Evolutionary conservation across 495 filamentous ascomycete species (phyloP).

Genomic region (Penicilliopsis zonata): DNA sequence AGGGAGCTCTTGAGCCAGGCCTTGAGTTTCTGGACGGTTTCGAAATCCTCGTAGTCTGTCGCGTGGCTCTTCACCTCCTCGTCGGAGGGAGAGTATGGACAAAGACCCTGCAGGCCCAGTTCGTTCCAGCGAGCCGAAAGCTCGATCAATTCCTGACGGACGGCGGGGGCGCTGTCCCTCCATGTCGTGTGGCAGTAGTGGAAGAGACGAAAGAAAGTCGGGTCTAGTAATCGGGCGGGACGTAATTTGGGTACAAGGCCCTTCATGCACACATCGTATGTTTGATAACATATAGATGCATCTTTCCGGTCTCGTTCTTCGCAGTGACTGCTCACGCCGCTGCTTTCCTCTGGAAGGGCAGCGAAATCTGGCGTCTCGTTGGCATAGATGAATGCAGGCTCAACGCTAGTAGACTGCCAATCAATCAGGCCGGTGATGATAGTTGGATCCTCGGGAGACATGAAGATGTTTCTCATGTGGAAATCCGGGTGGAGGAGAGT

Average conservation of each 20-base stretch:
- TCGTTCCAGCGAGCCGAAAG: constrained; percentile 20
- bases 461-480: constrained; percentile 31
- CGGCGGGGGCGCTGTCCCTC: constrained; percentile 23
- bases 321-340: constrained; percentile 5
- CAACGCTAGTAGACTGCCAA: constrained; percentile 27
- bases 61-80: constrained; percentile 18
- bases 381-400: constrained; percentile 23
- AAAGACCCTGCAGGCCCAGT: constrained; percentile 22
- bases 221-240: constrained; percentile 21
- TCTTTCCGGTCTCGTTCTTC: constrained; percentile 13
- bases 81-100: constrained; percentile 17
- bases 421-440: constrained; percentile 28
- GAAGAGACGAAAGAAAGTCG: constrained; percentile 25
- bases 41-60: constrained; percentile 23
- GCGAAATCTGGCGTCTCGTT: constrained; percentile 29
- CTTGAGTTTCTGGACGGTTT: constrained; percentile 21
- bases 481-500: constrained; percentile 26
- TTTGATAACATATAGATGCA: constrained; percentile 18
- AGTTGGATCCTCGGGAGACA: constrained; percentile 26
- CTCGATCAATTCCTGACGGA: constrained; percentile 28
- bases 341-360: constrained; percentile 7
- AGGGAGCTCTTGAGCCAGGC: constrained; percentile 13
- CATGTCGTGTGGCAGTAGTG: constrained; percentile 28
- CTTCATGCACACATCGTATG: constrained; percentile 25
- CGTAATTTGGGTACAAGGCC: constrained; percentile 21